Percentiles rank a stretch among this genome's conserved stretches.
phyloP scores from a whole-genome alignment of 1,284 basidiomycete species.

The Puccinia triticina region DNA sequence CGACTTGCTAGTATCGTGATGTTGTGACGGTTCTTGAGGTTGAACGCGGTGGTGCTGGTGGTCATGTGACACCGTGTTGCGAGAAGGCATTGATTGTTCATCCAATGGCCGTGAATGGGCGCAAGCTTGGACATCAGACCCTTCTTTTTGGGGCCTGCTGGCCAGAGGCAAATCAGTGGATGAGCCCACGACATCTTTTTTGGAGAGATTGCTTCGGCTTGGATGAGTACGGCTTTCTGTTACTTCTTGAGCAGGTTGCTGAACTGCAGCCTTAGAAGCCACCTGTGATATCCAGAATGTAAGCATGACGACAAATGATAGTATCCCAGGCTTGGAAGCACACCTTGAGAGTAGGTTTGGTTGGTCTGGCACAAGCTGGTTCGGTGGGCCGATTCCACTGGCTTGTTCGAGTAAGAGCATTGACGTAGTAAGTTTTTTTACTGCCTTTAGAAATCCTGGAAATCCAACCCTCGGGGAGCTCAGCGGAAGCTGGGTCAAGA shows the following conservation, averaged over 20 bases:
- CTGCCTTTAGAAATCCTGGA: slow-evolving; percentile 36
- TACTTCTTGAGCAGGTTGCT: slow-evolving; percentile 10
- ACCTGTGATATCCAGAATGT: slow-evolving; percentile 1
- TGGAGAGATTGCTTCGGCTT: slow-evolving; percentile 4
- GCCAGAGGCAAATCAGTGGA: not conserved
- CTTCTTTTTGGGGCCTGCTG: slow-evolving; percentile 6
- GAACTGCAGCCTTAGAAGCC: slow-evolving; percentile 7
- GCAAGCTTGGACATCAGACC: slow-evolving; percentile 13
- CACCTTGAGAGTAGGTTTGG: slow-evolving; percentile 34
- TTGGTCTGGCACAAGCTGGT: slow-evolving; percentile 27
- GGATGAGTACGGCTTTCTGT: slow-evolving; percentile 8
- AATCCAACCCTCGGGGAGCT: slow-evolving; percentile 49
- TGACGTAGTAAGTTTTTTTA: slow-evolving; percentile 52
- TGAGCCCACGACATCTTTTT: slow-evolving; percentile 3
- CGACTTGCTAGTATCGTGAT: slow-evolving; percentile 1
- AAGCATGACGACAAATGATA: slow-evolving; percentile 11
- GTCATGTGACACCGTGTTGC: not conserved
- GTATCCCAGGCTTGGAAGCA: slow-evolving; percentile 9
- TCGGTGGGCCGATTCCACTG: slow-evolving; percentile 50
- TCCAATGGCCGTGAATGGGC: slow-evolving; percentile 4
- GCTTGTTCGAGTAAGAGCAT: slow-evolving; percentile 47
- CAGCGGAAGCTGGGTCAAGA: not conserved
- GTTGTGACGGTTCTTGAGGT: slow-evolving; percentile 8
- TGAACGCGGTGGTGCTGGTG: not conserved
- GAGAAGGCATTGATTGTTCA: slow-evolving; percentile 12